Conservation (phyloP, 352 stramenopile species). For the Phytopythium kandeliae region DNA sequence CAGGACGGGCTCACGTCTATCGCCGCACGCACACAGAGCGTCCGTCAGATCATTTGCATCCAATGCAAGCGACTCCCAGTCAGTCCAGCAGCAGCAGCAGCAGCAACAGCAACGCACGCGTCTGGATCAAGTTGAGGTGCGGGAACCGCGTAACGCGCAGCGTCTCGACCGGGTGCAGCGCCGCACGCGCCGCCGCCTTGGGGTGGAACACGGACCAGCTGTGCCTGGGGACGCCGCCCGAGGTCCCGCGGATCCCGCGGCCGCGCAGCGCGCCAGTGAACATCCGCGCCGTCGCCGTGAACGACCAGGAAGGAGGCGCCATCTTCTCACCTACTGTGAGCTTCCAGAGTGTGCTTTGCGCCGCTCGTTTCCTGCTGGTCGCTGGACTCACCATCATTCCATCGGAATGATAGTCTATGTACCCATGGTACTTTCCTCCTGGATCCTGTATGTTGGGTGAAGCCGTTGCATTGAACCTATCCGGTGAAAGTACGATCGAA, state of each 20-base stretch:
- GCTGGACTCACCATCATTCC: too few relatives aligned
- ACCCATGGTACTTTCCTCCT: too few relatives aligned
- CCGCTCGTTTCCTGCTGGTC: too few relatives aligned
- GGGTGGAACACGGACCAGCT: conserved; percentile 52
- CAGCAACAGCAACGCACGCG: conserved; percentile 19
- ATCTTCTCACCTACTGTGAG: too few relatives aligned
- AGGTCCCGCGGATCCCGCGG: conserved; percentile 6
- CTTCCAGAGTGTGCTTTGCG: too few relatives aligned
- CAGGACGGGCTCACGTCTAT: conserved; percentile 45
- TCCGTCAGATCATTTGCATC: too few relatives aligned
- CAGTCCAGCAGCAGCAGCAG: not conserved
- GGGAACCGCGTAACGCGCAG: conserved; percentile 26
- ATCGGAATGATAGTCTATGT: too few relatives aligned
- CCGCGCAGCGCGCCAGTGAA: not conserved
- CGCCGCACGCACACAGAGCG: too few relatives aligned
- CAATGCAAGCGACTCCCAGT: too few relatives aligned
- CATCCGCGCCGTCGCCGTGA: conserved; percentile 1
- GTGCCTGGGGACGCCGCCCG: conserved; percentile 21
- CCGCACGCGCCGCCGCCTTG: conserved; percentile 12
- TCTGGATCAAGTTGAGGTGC: conserved; percentile 37
- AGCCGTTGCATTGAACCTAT: too few relatives aligned
- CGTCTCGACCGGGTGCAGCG: conserved; percentile 26
- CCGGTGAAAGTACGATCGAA: too few relatives aligned
- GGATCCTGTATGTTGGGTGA: too few relatives aligned
- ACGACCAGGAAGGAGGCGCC: conserved; percentile 1